Conservation (phyloP, 176 grass and related monocot genomes). For the Phyllostachys edulis region DNA sequence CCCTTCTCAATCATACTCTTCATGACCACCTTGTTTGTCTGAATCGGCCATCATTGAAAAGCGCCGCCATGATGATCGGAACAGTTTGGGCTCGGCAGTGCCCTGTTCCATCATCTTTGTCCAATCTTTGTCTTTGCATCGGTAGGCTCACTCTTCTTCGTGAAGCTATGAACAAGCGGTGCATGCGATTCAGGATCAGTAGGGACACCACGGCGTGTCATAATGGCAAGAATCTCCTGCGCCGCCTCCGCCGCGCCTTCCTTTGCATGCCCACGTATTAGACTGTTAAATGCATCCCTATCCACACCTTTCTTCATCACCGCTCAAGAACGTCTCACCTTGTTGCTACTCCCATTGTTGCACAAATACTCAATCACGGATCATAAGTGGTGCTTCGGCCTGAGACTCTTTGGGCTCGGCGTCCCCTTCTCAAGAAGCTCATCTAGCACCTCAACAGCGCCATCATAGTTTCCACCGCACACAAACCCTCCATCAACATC, state of each 20-base stretch:
- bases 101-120: constrained; percentile 97
- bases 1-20: constrained; percentile 95
- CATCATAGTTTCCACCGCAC: too few relatives aligned
- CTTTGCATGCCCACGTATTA: constrained; percentile 82
- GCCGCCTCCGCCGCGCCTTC: constrained; percentile 63
- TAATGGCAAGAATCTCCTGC: constrained; percentile 74
- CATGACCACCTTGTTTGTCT: constrained; percentile 95
- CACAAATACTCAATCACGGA: constrained; percentile 85
- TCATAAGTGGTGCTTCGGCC: constrained; percentile 65
- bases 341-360: constrained; percentile 60
- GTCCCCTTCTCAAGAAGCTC: constrained; percentile 81
- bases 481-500: too few relatives aligned
- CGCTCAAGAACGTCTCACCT: constrained; percentile 90
- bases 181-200: constrained; percentile 59
- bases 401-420: constrained; percentile 56
- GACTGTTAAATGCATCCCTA: constrained; percentile 73
- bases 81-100: constrained; percentile 73
- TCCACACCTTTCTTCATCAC: constrained; percentile 97
- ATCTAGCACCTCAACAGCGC: constrained; percentile 66
- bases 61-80: constrained; percentile 73
- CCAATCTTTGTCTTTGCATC: constrained; percentile 76
- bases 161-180: constrained; percentile 73
- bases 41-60: constrained; percentile 64
- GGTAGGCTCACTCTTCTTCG: constrained; percentile 63
- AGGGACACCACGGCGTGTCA: constrained; percentile 58